Base-by-base conservation (phyloP, 345 rosid genomes). In the Erysimum cheiranthoides region DNA sequence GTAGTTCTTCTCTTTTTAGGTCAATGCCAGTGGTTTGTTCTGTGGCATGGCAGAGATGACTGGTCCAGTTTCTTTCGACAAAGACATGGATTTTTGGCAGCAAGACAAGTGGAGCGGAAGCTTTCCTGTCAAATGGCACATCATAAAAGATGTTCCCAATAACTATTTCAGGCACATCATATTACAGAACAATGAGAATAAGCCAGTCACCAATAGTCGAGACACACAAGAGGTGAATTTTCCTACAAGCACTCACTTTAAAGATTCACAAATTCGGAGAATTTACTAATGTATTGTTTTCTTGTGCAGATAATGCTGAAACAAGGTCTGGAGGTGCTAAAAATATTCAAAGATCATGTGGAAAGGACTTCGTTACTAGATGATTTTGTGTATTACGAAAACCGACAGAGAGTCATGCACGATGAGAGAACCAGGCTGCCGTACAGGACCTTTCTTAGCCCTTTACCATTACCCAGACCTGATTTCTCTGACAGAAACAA, bases 61-160 rank as follows among this genome's bases (percentile, higher is more conserved):
- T 56, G 97, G 96, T 58, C 89, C 96, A 3, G 97, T 92, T 78
- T 90, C 93, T 75, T 88, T 89, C 46, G 82, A 77, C 31, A 87
- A 76, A 74, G 96, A 90, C 71, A 89, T 95, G 97, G 96, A 92
- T 73, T 95, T 92, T 82, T 95, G 99, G 99, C 99, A 90, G 85
- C 99, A 95, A 82, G 97, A 95, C 75, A 95, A 95, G 82, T 95
- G 98, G 99, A 90, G 88, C 46, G 99, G 99, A 51, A 89, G 97
- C 83, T 92, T 95, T 75, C 85, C 88, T 70, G 96, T 95, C 40
- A 95, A 89, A 84, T 92, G 99, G 99, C 98, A 92, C 71, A 75
- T 95, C 36, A 86, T 95, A 45, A 95, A 92, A 82, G 97, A 95
- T 79, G 85, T 90, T 61, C 87, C 90, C 49, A 95, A 92, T 78